Conservation (phyloP, 495 filamentous ascomycete genomes). For the Penicillium chermesinum region DNA sequence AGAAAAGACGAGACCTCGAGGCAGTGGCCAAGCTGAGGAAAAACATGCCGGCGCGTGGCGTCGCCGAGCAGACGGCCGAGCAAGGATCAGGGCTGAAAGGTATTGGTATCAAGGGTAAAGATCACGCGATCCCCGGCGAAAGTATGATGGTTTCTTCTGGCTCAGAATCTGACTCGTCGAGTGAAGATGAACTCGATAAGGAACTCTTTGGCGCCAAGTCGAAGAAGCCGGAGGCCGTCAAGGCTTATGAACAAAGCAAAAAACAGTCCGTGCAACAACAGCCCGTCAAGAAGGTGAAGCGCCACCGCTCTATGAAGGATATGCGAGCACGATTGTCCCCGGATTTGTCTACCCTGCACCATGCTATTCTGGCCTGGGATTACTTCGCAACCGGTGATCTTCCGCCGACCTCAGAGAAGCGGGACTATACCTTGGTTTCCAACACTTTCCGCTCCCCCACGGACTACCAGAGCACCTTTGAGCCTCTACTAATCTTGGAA, state of each 20-base stretch:
- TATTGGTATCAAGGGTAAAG: conserved; percentile 75
- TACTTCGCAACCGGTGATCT: conserved; percentile 82
- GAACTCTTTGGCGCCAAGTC: conserved; percentile 52
- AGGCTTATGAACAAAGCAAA: conserved; percentile 52
- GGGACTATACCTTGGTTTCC: conserved; percentile 67
- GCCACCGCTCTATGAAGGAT: conserved; percentile 75
- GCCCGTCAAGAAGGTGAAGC: conserved; percentile 75
- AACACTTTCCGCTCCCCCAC: conserved; percentile 67
- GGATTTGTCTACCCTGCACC: conserved; percentile 79
- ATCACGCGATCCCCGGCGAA: conserved; percentile 62
- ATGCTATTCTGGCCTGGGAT: conserved; percentile 84
- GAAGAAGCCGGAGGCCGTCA: conserved; percentile 43
- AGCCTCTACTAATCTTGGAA: conserved; percentile 85
- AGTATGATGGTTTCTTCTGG: conserved; percentile 81
- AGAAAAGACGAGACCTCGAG: conserved; percentile 63
- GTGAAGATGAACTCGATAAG: conserved; percentile 59
- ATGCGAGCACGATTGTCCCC: conserved; percentile 90
- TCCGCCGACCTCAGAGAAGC: conserved; percentile 64
- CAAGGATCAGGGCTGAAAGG: conserved; percentile 74
- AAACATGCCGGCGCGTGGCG: conserved; percentile 45
- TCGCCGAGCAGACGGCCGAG: conserved; percentile 55
- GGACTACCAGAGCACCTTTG: conserved; percentile 84
- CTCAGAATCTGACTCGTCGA: conserved; percentile 71
- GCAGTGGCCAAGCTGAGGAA: conserved; percentile 61
- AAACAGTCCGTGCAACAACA: conserved; percentile 48